Evolutionary conservation across 352 stramenopile species (phyloP).

Genomic region (Salisapilia sapeloensis): DNA sequence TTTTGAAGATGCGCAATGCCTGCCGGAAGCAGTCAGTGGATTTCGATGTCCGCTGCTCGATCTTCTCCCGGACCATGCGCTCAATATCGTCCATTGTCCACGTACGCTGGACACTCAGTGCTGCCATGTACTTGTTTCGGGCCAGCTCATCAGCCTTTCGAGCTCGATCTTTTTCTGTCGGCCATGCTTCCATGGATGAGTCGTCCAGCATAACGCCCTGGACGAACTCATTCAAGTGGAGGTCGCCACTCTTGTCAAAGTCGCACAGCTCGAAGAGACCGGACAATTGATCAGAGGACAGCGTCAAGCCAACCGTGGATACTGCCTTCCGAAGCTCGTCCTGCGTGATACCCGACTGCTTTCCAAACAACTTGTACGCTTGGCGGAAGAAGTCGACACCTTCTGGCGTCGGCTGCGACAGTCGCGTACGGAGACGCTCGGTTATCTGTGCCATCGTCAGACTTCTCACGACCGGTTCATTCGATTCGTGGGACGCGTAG

Average conservation of each 20-base stretch:
- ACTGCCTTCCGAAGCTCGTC: constrained; percentile 35
- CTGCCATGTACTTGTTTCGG: constrained; percentile 35
- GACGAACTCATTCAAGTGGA: constrained; percentile 70
- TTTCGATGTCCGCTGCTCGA: constrained; percentile 58
- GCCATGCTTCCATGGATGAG: constrained; percentile 32
- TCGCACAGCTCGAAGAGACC: constrained; percentile 58
- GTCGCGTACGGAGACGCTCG: constrained; percentile 26
- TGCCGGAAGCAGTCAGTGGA: constrained; percentile 71
- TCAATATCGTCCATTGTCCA: constrained; percentile 70
- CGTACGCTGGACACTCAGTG: constrained; percentile 41
- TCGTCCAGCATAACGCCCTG: constrained; percentile 65
- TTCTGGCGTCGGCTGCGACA: constrained; percentile 49
- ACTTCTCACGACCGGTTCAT: constrained; percentile 2
- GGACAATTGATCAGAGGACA: constrained; percentile 26
- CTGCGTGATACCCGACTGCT: constrained; percentile 32
- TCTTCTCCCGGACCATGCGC: constrained; percentile 66
- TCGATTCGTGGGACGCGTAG: neutral
- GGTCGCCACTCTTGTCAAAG: constrained; percentile 55
- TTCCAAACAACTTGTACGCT: constrained; percentile 52
- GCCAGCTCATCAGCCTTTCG: constrained; percentile 32
- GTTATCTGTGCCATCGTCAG: constrained; percentile 44
- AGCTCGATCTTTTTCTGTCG: constrained; percentile 27
- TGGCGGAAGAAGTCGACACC: constrained; percentile 59
- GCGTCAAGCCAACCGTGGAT: constrained; percentile 27
- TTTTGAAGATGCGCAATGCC: constrained; percentile 70